phyloP scores from a whole-genome alignment of 1,139 yeast species.

The Kurtzmaniella quercitrusa region DNA sequence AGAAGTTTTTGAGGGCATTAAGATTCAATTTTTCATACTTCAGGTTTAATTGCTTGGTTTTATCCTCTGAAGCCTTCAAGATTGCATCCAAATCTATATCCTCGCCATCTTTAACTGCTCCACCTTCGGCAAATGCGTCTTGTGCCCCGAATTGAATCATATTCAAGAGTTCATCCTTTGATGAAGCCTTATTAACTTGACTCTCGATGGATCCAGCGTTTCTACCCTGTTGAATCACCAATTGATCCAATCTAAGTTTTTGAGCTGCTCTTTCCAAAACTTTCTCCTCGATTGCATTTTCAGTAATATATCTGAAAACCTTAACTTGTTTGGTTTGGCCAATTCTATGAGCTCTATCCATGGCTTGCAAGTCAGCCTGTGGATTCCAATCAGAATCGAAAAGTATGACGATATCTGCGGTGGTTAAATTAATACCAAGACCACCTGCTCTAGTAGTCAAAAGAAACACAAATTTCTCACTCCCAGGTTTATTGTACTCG shows the following conservation, averaged over 20 bases:
- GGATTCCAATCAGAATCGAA: slow-evolving; percentile 99
- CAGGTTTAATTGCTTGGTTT: slow-evolving; percentile 57
- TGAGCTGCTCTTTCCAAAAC: slow-evolving; percentile 96
- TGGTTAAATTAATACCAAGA: slow-evolving; percentile 86
- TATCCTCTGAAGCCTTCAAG: slow-evolving; percentile 56
- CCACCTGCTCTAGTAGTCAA: slow-evolving; percentile 99
- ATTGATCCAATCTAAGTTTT: slow-evolving; percentile 84
- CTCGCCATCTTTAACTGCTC: slow-evolving; percentile 23
- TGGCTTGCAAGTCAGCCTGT: slow-evolving; percentile 96
- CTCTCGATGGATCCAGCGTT: slow-evolving; percentile 22
- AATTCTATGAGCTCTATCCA: slow-evolving; percentile 98
- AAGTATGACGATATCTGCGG: slow-evolving; percentile 86
- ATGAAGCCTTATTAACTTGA: slow-evolving; percentile 43
- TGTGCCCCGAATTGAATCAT: slow-evolving; percentile 97
- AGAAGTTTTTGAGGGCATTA: slow-evolving; percentile 72
- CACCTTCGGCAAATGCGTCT: slow-evolving; percentile 16
- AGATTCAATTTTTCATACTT: slow-evolving; percentile 65
- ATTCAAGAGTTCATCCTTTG: slow-evolving; percentile 80
- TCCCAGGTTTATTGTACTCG: slow-evolving; percentile 79
- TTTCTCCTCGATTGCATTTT: slow-evolving; percentile 94
- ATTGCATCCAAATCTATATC: slow-evolving; percentile 65
- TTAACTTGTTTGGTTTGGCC: slow-evolving; percentile 96
- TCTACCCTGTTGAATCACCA: slow-evolving; percentile 94
- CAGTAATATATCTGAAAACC: slow-evolving; percentile 89
- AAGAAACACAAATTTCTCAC: slow-evolving; percentile 78